phyloP scores from a whole-genome alignment of 1,284 basidiomycete genomes.

The Porogramme epimiltina region DNA sequence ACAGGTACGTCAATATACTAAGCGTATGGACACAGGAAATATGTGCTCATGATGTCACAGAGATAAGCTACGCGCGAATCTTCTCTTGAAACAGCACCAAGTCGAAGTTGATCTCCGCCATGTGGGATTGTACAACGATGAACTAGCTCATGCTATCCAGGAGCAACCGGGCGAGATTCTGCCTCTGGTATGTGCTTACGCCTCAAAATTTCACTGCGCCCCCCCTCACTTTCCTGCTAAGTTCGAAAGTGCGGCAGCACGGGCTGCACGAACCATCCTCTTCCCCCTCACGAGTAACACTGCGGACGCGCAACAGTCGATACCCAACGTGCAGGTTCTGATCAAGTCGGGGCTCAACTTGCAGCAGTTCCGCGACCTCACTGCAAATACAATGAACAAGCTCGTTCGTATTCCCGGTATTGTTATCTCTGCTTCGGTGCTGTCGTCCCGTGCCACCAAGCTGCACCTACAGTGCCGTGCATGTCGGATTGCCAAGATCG shows the following conservation, averaged over 20 bases:
- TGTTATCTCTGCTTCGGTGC: conserved; percentile 94
- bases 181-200: conserved; percentile 66
- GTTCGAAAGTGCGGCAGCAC: conserved; percentile 90
- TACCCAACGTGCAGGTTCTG: conserved; percentile 89
- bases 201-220: not conserved
- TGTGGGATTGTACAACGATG: conserved; percentile 90
- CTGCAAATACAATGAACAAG: conserved; percentile 92
- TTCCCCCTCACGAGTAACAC: conserved; percentile 68
- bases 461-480: conserved; percentile 92
- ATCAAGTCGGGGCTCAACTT: conserved; percentile 89
- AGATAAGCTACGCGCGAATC: conserved; percentile 88
- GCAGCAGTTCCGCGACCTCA: conserved; percentile 91
- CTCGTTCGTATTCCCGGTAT: conserved; percentile 98
- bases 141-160: conserved; percentile 89
- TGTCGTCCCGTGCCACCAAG: conserved; percentile 91
- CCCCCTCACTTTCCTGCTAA: conserved; percentile 36
- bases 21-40: not conserved
- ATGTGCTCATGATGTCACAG: conserved; percentile 42
- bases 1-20: conserved; percentile 63
- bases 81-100: conserved; percentile 89
- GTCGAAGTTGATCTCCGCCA: conserved; percentile 94
- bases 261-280: conserved; percentile 79
- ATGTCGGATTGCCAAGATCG: conserved; percentile 82
- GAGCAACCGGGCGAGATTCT: conserved; percentile 89
- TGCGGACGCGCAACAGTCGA: conserved; percentile 61